Base-by-base conservation (phyloP, 768 basidiomycete species). In the Floccularia luteovirens region DNA sequence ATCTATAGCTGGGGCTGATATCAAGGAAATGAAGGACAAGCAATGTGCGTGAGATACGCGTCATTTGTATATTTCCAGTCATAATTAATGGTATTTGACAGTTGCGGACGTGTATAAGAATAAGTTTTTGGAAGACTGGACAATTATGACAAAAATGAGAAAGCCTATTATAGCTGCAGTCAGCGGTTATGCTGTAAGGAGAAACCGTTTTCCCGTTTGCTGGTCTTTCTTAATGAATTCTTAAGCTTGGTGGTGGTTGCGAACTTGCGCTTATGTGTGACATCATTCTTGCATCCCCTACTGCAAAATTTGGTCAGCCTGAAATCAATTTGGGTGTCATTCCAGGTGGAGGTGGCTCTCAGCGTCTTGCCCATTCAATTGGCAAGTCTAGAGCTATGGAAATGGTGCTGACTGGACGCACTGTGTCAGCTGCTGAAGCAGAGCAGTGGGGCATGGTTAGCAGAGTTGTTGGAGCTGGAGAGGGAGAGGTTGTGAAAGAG, bases 11-110 rank as follows among this genome's bases (percentile, higher is more conserved):
- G 92, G 94, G 2, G 94, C 94, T 16, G 94, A 99, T 62, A 97
- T 99, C 64, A 97, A 96, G 66, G 92, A 98, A 64, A 98, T 98
- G 94, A 92, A 91, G 62, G 89, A 93, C 64, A 92, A 92, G 63
- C 67, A 80, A 43, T 96, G 90, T 91, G 53, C 55, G 77, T 62
- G 20, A n/a, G n/a, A n/a, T n/a, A 34, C 7, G 42, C n/a, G 16
- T 41, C n/a, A n/a, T n/a, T n/a, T 35, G 17, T 43, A 32, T 41
- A 4, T 21, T 21, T 22, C 8, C 41, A 4, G 20, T 16, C 34
- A 19, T 34, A 33, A 13, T 38, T 13, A 36, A 22, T 35, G 20
- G 25, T 24, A 31, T 22, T 12, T 17, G 17, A 28, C 30, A 91
- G 90, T 81, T 54, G 67, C 84, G n/a, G 88, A 93, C 43, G 90